Base-by-base conservation (phyloP, 2,329 filamentous ascomycete genomes). In the Colletotrichum lindemuthianum region DNA sequence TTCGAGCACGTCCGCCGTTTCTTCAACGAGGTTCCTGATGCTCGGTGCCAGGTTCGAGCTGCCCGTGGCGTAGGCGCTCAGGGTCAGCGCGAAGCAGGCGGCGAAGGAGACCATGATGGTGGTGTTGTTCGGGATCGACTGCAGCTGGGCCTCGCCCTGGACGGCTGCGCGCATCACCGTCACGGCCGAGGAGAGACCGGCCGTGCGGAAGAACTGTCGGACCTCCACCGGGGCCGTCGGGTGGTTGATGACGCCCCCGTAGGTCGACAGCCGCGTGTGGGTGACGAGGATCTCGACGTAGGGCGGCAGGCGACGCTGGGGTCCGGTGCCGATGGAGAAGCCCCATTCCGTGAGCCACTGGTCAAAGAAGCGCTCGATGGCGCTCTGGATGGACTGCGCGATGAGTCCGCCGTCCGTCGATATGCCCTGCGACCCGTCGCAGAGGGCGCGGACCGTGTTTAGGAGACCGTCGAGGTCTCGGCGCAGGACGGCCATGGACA, bases 51-150 rank as follows among this genome's bases (percentile, higher is more conserved):
- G 74, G 55, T 83, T 84, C 0, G 84, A 88, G 60, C 81, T 83
- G 34, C 83, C 86, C 0, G 83, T 81, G 3, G 86, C 82, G 51
- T 86, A 85, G 0, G 86, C 82, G 68, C 87, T 89, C 5, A 91
- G 80, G 9, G 86, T 85, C n/a, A 91, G 75, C 0, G 88, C 88
- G 66, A 90, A 90, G 69, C 88, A 90, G 5, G 88, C 88, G 0
- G 90, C 90, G 68, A 92, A 92, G 1, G 89, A 90, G 11, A 92
- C 91, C 90, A 92, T 92, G 68, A 92, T 91, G 59, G 90, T 86
- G 0, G 90, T 92, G 69, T 92, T 92, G 74, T 92, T 92, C 0
- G 90, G 90, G 90, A 92, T 92, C 0, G 90, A 92, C 59, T 88
- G 88, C 0, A 92, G 81, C 66, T 89, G 85, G 0, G 82, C 79